Evolutionary conservation across 2,329 filamentous ascomycete genomes (phyloP).

Genomic region (Emmonsiellopsis sp.): DNA sequence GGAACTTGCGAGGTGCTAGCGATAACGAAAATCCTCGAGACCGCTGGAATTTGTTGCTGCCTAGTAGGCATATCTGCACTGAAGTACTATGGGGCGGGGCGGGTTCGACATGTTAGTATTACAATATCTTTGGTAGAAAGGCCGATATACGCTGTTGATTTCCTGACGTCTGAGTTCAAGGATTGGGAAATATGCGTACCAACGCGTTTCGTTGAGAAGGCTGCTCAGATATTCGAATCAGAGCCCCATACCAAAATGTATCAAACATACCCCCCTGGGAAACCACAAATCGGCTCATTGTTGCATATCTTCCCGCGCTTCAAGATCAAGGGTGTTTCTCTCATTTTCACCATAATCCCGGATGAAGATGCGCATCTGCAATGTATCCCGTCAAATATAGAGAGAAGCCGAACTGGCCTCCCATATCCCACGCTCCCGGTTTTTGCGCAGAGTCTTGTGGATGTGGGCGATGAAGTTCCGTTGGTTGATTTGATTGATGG

Average conservation of each 20-base stretch:
- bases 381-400: conserved; percentile 1
- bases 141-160: background rate
- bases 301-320: conserved; percentile 1
- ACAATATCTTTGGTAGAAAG: background rate
- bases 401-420: conserved; percentile 2
- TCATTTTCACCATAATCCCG: conserved; percentile 1
- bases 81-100: background rate
- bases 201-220: conserved; percentile 1
- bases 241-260: conserved; percentile 2
- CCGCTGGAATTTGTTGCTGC: background rate
- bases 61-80: background rate
- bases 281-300: background rate
- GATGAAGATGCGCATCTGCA: background rate
- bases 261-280: background rate
- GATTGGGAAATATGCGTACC: conserved; percentile 4
- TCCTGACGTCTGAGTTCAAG: background rate
- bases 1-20: background rate
- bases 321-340: background rate
- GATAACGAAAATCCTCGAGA: conserved; percentile 1
- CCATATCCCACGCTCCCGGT: conserved; percentile 1
- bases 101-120: background rate
- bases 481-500: background rate
- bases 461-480: background rate
- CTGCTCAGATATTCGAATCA: conserved; percentile 2
- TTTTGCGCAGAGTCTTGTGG: conserved; percentile 3